These are phyloP conservation scores for carrot (Daucus carota) DNA, from an alignment of 129 eudicot genomes.

Conservation along the genomic window DNA sequence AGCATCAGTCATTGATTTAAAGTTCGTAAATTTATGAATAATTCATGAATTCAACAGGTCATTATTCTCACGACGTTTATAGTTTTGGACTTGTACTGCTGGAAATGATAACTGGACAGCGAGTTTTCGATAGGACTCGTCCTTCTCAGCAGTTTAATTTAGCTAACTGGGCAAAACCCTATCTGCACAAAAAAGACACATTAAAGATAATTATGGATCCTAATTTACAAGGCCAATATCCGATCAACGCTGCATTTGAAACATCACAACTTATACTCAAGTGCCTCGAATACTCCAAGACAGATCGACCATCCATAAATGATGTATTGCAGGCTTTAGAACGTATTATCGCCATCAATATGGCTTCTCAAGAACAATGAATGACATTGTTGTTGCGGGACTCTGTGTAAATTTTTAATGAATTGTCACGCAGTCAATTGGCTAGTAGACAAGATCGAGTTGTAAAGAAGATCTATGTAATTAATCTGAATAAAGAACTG, in stretches of 20 bases:
- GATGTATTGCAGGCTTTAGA: not conserved
- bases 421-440: too few relatives aligned
- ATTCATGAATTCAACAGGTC: too few relatives aligned
- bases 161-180: not conserved
- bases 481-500: too few relatives aligned
- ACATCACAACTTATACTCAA: constrained; percentile 1
- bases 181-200: not conserved
- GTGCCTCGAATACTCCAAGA: not conserved
- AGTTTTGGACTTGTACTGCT: constrained; percentile 2
- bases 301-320: not conserved
- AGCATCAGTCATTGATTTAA: too few relatives aligned
- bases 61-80: not conserved
- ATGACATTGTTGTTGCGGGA: too few relatives aligned
- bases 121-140: not conserved
- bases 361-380: not conserved
- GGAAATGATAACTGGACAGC: constrained; percentile 1
- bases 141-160: not conserved
- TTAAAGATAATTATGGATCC: not conserved
- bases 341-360: not conserved
- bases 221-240: not conserved
- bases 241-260: not conserved
- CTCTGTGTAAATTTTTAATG: too few relatives aligned
- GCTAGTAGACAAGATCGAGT: too few relatives aligned
- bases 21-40: too few relatives aligned
- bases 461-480: too few relatives aligned